Evolutionary conservation across 1,284 basidiomycete species (phyloP).

Genomic region (Gomphus bonarii): DNA sequence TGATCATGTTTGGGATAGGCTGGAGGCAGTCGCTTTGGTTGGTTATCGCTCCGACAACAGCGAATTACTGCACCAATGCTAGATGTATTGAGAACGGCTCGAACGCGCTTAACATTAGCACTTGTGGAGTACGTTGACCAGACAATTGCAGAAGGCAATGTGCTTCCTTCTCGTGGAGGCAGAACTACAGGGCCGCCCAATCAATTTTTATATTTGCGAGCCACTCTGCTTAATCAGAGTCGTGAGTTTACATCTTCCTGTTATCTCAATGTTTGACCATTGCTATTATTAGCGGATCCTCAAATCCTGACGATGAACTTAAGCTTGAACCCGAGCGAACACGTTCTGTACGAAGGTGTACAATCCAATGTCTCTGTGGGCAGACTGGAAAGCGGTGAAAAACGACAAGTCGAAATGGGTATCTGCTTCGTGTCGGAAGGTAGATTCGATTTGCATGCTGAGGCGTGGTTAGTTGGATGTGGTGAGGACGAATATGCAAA

Average conservation of each 20-base stretch:
- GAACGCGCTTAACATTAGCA: conserved; percentile 49
- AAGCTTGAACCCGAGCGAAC: conserved; percentile 44
- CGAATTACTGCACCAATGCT: conserved; percentile 69
- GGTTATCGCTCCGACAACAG: conserved; percentile 67
- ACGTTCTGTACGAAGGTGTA: conserved; percentile 63
- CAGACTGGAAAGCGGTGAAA: conserved; percentile 40
- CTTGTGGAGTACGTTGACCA: conserved; percentile 27
- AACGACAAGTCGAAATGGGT: conserved; percentile 42
- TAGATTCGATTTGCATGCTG: conserved; percentile 53
- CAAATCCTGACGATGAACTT: conserved; percentile 45
- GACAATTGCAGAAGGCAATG: conserved; percentile 14
- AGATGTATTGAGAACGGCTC: conserved; percentile 56
- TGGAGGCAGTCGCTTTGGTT: conserved; percentile 63
- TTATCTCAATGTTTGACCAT: conserved; percentile 9
- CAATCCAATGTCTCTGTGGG: conserved; percentile 50
- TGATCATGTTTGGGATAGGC: conserved; percentile 33
- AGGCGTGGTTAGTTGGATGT: conserved; percentile 15
- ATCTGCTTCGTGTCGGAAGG: conserved; percentile 72
- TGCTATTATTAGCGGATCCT: conserved; percentile 30
- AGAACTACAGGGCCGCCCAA: conserved; percentile 40
- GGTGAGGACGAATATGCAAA: neutral
- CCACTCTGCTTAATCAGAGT: conserved; percentile 42
- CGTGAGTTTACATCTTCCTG: neutral
- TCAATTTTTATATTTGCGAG: conserved; percentile 48
- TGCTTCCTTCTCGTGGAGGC: conserved; percentile 18